Percentiles rank a stretch among this genome's conserved stretches.
phyloP scores from a whole-genome alignment of 257 asterid species.

The Nicotiana obtusifolia region DNA sequence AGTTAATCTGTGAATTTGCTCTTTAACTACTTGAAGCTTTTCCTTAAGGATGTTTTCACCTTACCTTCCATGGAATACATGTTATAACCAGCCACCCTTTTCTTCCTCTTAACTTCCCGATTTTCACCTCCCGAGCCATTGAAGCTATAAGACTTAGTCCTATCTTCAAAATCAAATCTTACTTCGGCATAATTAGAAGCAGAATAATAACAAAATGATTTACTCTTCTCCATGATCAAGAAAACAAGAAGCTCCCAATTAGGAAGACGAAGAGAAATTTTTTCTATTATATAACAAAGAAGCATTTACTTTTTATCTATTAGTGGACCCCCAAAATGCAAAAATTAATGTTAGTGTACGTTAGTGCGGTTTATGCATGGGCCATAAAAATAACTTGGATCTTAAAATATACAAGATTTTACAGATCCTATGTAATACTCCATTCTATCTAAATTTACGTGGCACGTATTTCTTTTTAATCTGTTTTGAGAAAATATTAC shows the following conservation, averaged over 20 bases:
- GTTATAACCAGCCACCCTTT: slow-evolving; percentile 75
- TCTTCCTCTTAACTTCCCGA: slow-evolving; percentile 71
- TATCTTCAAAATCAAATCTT: slow-evolving; percentile 55
- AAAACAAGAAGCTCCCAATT: not conserved
- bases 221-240: slow-evolving; percentile 53
- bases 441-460: no score
- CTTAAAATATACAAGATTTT: slow-evolving; percentile 8
- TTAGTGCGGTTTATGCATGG: slow-evolving; percentile 54
- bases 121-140: slow-evolving; percentile 59
- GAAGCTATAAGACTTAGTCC: slow-evolving; percentile 65
- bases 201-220: slow-evolving; percentile 61
- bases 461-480: no score
- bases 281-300: slow-evolving; percentile 5
- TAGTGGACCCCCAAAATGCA: slow-evolving; percentile 38
- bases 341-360: slow-evolving; percentile 10
- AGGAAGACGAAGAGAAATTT: not conserved
- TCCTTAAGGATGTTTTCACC: slow-evolving; percentile 64
- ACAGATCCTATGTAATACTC: no score
- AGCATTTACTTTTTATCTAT: not conserved
- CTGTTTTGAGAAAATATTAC: no score
- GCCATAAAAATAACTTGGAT: slow-evolving; percentile 48
- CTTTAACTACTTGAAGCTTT: slow-evolving; percentile 87
- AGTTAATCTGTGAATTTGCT: slow-evolving; percentile 49
- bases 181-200: slow-evolving; percentile 56
- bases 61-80: slow-evolving; percentile 74